These are phyloP conservation scores for Fusarium torreyae DNA, from an alignment of 2,329 filamentous ascomycete species.

Conservation along the genomic window DNA sequence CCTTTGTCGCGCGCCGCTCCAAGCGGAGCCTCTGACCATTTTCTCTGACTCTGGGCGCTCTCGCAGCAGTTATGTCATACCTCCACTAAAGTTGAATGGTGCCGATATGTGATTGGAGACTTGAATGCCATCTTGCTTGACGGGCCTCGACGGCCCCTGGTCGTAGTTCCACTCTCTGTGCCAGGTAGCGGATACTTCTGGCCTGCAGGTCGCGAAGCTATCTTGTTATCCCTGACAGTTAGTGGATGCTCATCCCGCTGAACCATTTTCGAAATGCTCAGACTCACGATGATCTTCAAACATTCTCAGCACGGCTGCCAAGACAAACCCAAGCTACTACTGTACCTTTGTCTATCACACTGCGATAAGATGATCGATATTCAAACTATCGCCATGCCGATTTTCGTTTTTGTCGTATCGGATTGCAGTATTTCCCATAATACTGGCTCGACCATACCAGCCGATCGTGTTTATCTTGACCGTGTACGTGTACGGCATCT, in stretches of 20 bases:
- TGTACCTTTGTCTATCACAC: slow-evolving; percentile 27
- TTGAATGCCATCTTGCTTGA: slow-evolving; percentile 53
- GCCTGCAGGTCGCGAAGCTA: slow-evolving; percentile 31
- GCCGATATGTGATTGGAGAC: slow-evolving; percentile 45
- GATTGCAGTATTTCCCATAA: slow-evolving; percentile 15
- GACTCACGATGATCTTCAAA: slow-evolving; percentile 47
- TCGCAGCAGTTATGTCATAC: slow-evolving; percentile 50
- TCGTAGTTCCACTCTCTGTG: slow-evolving; percentile 35
- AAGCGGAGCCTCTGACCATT: slow-evolving; percentile 43
- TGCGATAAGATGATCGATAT: slow-evolving; percentile 17
- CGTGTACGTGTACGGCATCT: background rate
- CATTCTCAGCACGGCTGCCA: slow-evolving; percentile 40
- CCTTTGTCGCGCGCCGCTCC: slow-evolving; percentile 36
- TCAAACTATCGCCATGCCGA: slow-evolving; percentile 10
- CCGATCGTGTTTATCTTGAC: slow-evolving; percentile 16
- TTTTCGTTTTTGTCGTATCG: slow-evolving; percentile 22
- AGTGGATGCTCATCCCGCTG: slow-evolving; percentile 46
- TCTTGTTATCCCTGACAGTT: slow-evolving; percentile 31
- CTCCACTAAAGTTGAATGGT: slow-evolving; percentile 43
- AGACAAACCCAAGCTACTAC: slow-evolving; percentile 29
- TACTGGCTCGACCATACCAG: slow-evolving; percentile 15
- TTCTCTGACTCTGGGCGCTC: slow-evolving; percentile 29
- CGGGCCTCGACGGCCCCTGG: slow-evolving; percentile 44
- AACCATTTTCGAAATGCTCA: slow-evolving; percentile 43
- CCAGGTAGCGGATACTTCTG: slow-evolving; percentile 42